Percentiles rank a stretch among this genome's conserved stretches.
These are phyloP conservation scores for Anacardium occidentale DNA, from an alignment of 345 rosid species.

Conservation along the genomic window DNA sequence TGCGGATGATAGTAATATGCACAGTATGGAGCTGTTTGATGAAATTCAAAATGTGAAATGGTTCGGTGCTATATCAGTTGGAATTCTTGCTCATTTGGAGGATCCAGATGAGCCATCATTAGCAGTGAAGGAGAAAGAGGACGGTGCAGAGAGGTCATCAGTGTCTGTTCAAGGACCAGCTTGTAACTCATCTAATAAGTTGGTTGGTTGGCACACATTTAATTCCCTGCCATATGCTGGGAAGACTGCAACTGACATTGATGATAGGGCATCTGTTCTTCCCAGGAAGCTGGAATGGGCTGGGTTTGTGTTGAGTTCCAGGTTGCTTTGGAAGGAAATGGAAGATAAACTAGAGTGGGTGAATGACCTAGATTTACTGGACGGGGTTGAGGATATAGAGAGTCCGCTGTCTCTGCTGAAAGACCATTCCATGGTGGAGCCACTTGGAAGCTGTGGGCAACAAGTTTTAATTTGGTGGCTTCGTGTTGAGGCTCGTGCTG, in stretches of 20 bases:
- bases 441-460: slow-evolving; percentile 92
- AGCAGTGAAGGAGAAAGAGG: slow-evolving; percentile 29
- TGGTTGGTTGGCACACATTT: slow-evolving; percentile 89
- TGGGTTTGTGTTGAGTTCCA: slow-evolving; percentile 89
- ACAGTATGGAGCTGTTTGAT: slow-evolving; percentile 91
- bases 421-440: slow-evolving; percentile 75
- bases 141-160: slow-evolving; percentile 36
- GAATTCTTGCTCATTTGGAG: slow-evolving; percentile 66
- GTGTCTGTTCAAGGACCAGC: slow-evolving; percentile 97
- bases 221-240: slow-evolving; percentile 59
- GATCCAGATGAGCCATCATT: slow-evolving; percentile 46
- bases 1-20: slow-evolving; percentile 97
- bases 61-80: slow-evolving; percentile 87
- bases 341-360: slow-evolving; percentile 76
- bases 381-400: slow-evolving; percentile 48
- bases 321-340: slow-evolving; percentile 80
- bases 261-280: slow-evolving; percentile 78
- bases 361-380: slow-evolving; percentile 53
- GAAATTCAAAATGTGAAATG: slow-evolving; percentile 90
- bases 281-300: slow-evolving; percentile 94
- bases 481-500: slow-evolving; percentile 98
- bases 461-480: slow-evolving; percentile 98
- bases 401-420: slow-evolving; percentile 76
- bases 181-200: slow-evolving; percentile 63
- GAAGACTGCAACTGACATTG: slow-evolving; percentile 64